Base-by-base conservation (phyloP, 805 yeast genomes). In the Candida peoriensis region DNA sequence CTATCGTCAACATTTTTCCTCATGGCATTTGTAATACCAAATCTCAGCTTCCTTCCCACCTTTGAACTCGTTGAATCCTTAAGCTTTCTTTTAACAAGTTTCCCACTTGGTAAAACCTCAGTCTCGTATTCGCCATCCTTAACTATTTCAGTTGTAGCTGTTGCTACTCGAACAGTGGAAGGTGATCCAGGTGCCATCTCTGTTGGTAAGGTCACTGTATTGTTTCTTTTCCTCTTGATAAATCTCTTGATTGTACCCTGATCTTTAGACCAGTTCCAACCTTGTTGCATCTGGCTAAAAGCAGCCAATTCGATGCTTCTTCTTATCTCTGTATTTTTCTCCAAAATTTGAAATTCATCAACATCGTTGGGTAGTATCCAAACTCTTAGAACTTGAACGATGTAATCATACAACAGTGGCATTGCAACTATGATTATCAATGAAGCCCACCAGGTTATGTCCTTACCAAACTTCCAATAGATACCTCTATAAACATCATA, bases 401-500 rank as follows among this genome's bases (percentile, higher is more conserved):
- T 52, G 25, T 84, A 58, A 54, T 93, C 97, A 39, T 83, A 61
- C 24, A 78, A 57, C 11, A 84, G 45, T 3, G 90, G 82, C 34
- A 85, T 63, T 0, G 74, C 60, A 1, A 67, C 55, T 14, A 83
- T 54, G 2, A 78, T 68, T 20, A 86, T 51, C 22, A 84, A 60
- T 0, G 86, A 58, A 2, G 86, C 85, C 97, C 97, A 93, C 76
- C 88, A 90, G 1, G 84, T 70, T n/a, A 66, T 55, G 53, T 93
- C 97, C 15, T 45, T 59, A 16, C 97, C 97, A 63, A 86, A 87
- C 33, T 76, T 76, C 32, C 77, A 58, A 38, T 70, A 66, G 31
- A 93, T 64, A 3, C 93, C 95, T 41, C 73, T 68, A 7, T 68
- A 64, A 3, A 84, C 96, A 55, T 74, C 84, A 58, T 75, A 88